Evolutionary conservation across 371 early-diverging fungal species (phyloP), one percentile per base, ranked within the genome.

Genomic region (Batkoa obscura): DNA sequence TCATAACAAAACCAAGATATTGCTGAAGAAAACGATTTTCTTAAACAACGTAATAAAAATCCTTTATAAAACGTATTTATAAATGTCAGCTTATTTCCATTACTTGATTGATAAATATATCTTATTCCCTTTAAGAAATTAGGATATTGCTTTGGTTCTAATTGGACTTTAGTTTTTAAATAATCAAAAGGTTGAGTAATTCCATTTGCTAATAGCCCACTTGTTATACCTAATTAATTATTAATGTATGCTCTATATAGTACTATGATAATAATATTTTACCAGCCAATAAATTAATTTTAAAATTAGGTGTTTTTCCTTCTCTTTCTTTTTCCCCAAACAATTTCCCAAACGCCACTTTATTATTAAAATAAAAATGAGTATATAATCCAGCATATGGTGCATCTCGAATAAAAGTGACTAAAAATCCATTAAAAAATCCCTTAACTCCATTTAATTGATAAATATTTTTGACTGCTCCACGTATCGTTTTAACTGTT

Each of bases 351-450:
- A 42, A 35, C 30, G 50, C 8, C 34, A 10, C 15, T 50, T 50
- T 88, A 51, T 67, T 69, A 2, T 78, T 68, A 66, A 94, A 94
- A 63, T 96, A 96, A 55, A 90, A 76, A n/a, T 84, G 72, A 12
- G 95, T 72, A 62, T 94, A 94, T n/a, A 93, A 75, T 8, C 95
- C 97, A 17, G 97, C 91, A 66, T 86, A 80, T 15, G 97, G 97
- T 1, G 93, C 94, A 66, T 96, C 97, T 30, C 95, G 72, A 51
- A 92, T 72, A 34, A 82, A 84, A 3, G 97, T 96, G 1, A 90
- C 88, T 43, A 89, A 85, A 45, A 76, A 88, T 15, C 97, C 95
- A 55, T 79, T 73, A 73, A 92, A 95, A 15, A 94, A 68, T 0
- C 76, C 80, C 60, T 72, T 63, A 13, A 81, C 43, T 5, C 82